These are phyloP conservation scores for Annulohypoxylon truncatum DNA, from an alignment of 2,329 filamentous ascomycete species.

Conservation along the genomic window DNA sequence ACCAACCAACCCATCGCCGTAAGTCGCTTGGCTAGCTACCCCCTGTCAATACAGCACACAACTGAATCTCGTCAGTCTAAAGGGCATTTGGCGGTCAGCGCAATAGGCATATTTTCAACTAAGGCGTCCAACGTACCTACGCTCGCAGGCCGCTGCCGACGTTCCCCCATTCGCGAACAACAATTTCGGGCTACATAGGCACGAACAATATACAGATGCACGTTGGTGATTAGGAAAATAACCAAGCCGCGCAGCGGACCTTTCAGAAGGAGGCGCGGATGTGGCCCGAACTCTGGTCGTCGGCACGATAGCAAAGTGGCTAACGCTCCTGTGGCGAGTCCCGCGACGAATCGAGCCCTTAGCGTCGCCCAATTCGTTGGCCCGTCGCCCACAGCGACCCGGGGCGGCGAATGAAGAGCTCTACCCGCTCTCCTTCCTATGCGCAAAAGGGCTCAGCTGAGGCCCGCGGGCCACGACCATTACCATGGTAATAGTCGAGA, in stretches of 20 bases:
- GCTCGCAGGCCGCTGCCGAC: slow-evolving; percentile 20
- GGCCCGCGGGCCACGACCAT: slow-evolving; percentile 18
- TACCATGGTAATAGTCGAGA: slow-evolving; percentile 31
- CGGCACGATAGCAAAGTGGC: slow-evolving; percentile 27
- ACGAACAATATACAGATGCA: slow-evolving; percentile 32
- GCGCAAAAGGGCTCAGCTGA: slow-evolving; percentile 33
- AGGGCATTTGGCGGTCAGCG: slow-evolving; percentile 37
- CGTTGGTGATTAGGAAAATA: slow-evolving; percentile 24
- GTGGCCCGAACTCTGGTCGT: slow-evolving; percentile 4
- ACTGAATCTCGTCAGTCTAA: slow-evolving; percentile 37
- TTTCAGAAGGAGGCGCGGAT: slow-evolving; percentile 15
- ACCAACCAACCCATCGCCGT: slow-evolving; percentile 36
- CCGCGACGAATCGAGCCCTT: slow-evolving; percentile 30
- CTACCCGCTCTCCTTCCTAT: slow-evolving; percentile 19
- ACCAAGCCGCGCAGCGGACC: slow-evolving; percentile 1
- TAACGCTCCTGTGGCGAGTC: slow-evolving; percentile 37
- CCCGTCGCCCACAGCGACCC: slow-evolving; percentile 16
- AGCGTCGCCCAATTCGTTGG: slow-evolving; percentile 32
- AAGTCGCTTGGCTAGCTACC: slow-evolving; percentile 36
- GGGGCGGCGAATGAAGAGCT: slow-evolving; percentile 31
- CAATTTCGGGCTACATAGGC: slow-evolving; percentile 10
- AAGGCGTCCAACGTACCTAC: slow-evolving; percentile 20
- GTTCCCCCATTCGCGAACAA: slow-evolving; percentile 22
- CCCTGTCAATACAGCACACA: slow-evolving; percentile 38
- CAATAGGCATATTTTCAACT: slow-evolving; percentile 11